These are phyloP conservation scores for Punctularia strigosozonata DNA, from an alignment of 768 basidiomycete genomes.

Conservation along the genomic window DNA sequence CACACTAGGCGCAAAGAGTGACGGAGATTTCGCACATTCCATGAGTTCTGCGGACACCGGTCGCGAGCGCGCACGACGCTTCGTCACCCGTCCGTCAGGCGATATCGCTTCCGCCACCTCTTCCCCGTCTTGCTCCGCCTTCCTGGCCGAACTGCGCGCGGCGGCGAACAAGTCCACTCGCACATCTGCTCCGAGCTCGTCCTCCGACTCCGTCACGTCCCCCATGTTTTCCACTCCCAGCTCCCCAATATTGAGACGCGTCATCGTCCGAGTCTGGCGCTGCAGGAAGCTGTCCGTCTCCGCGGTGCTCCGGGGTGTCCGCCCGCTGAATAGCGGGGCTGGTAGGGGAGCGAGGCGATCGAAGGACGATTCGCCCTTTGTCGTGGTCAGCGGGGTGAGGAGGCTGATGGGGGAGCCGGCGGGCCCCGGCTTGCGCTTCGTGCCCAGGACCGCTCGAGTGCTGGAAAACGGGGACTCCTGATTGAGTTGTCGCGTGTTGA, in stretches of 20 bases:
- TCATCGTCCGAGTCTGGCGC: constrained; percentile 55
- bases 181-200: too few species aligned
- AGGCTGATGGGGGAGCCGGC: too few species aligned
- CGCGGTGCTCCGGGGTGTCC: constrained; percentile 40
- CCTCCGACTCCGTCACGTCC: constrained; percentile 33
- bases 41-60: constrained; percentile 59
- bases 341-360: constrained; percentile 45
- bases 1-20: not conserved
- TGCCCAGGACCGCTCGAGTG: too few species aligned
- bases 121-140: constrained; percentile 29
- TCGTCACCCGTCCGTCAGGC: constrained; percentile 65
- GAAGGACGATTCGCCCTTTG: too few species aligned
- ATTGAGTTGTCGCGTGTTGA: too few species aligned
- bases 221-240: constrained; percentile 33
- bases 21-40: constrained; percentile 35
- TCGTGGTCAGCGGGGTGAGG: too few species aligned
- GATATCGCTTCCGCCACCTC: constrained; percentile 63
- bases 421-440: too few species aligned
- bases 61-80: constrained; percentile 62
- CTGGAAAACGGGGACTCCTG: too few species aligned
- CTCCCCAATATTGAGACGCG: constrained; percentile 47
- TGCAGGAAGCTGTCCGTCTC: constrained; percentile 37
- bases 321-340: constrained; percentile 34
- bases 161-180: constrained; percentile 7
- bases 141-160: constrained; percentile 9